Conservation (phyloP, 2,329 filamentous ascomycete species). For the Grosmannia penicillata region DNA sequence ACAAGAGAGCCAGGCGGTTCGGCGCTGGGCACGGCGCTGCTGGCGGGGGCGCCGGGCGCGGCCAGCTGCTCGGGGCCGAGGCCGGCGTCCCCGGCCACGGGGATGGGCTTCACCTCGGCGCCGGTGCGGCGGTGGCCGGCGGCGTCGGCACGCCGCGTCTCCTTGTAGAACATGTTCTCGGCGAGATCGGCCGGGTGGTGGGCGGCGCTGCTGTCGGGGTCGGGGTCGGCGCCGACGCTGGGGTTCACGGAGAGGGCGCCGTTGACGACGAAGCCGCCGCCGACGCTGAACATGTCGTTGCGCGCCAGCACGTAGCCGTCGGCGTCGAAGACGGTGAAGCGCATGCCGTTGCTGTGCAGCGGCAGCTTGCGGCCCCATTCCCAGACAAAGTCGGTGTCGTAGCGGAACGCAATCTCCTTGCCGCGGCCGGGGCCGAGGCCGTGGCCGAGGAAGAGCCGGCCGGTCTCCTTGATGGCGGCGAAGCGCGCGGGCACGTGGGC, state of each 20-base stretch:
- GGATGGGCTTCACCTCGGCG: slow-evolving; percentile 23
- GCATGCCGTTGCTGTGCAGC: slow-evolving; percentile 36
- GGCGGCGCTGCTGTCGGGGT: background rate
- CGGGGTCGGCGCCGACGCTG: background rate
- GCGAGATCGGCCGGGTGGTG: slow-evolving; percentile 30
- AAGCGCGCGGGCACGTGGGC: slow-evolving; percentile 31
- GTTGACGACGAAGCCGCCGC: slow-evolving; percentile 37
- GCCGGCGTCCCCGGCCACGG: background rate
- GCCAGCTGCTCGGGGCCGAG: slow-evolving; percentile 6
- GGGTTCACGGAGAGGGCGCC: slow-evolving; percentile 27
- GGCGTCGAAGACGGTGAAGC: slow-evolving; percentile 32
- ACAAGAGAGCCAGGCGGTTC: too few species aligned
- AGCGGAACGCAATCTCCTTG: slow-evolving; percentile 32
- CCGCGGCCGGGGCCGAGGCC: slow-evolving; percentile 22
- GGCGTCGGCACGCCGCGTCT: slow-evolving; percentile 30
- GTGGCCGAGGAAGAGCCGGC: slow-evolving; percentile 27
- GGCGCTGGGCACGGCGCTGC: background rate
- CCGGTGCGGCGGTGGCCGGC: slow-evolving; percentile 29
- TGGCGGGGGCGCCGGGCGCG: slow-evolving; percentile 7
- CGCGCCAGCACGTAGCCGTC: slow-evolving; percentile 30
- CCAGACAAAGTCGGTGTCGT: slow-evolving; percentile 32
- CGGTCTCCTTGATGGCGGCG: slow-evolving; percentile 27
- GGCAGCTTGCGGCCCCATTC: slow-evolving; percentile 36
- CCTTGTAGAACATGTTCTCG: slow-evolving; percentile 37
- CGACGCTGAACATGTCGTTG: slow-evolving; percentile 36